These are phyloP conservation scores for Paraconiothyrium sp. DNA, from an alignment of 2,329 filamentous ascomycete species.

Conservation along the genomic window DNA sequence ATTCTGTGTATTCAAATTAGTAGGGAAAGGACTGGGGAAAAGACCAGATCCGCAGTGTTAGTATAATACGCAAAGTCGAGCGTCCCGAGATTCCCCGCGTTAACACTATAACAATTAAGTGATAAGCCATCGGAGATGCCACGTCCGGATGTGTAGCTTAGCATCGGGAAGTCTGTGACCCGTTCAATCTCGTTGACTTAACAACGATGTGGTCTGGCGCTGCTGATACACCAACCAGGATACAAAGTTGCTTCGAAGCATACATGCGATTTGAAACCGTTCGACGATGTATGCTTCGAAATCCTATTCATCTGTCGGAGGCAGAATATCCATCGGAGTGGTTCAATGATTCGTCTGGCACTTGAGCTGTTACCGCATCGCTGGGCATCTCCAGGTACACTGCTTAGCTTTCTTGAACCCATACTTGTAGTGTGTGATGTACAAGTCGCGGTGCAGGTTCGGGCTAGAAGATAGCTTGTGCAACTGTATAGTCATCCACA, in stretches of 20 bases:
- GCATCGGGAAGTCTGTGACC: conserved; percentile 59
- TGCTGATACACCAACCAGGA: conserved; percentile 64
- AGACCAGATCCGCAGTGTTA: conserved; percentile 52
- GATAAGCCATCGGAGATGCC: conserved; percentile 59
- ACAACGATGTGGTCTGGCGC: conserved; percentile 53
- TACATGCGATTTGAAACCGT: conserved; percentile 56
- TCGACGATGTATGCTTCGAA: conserved; percentile 39
- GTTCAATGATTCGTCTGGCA: conserved; percentile 40
- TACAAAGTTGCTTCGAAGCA: conserved; percentile 57
- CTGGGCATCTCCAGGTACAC: conserved; percentile 66
- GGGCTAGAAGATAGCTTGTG: conserved; percentile 59
- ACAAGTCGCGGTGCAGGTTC: conserved; percentile 59
- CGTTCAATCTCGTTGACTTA: conserved; percentile 56
- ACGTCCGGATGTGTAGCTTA: conserved; percentile 60
- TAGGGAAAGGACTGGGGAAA: conserved; percentile 53
- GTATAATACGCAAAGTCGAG: conserved; percentile 41
- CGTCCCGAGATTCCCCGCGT: conserved; percentile 54
- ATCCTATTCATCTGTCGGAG: conserved; percentile 30
- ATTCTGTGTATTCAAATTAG: conserved; percentile 57
- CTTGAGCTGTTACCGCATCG: conserved; percentile 58
- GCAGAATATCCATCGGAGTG: conserved; percentile 33
- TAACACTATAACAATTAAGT: conserved; percentile 61
- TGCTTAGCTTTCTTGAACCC: conserved; percentile 62
- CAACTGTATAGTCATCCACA: conserved; percentile 61
- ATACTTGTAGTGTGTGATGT: conserved; percentile 60